phyloP scores from a whole-genome alignment of 2,329 filamentous ascomycete genomes.

The Aspergillus hiratsukae region DNA sequence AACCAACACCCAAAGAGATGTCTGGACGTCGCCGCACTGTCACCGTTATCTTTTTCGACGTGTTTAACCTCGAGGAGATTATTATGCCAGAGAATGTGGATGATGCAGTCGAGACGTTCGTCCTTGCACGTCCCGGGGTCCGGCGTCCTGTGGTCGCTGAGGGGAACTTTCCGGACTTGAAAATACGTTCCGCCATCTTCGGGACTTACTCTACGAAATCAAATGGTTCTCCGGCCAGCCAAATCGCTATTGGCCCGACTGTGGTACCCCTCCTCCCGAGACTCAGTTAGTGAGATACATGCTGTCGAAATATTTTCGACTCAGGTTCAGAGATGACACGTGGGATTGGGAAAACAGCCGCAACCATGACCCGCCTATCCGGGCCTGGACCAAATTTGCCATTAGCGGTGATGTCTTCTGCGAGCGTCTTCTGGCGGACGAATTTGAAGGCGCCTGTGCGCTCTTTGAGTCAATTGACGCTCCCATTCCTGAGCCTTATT shows the following conservation, averaged over 20 bases:
- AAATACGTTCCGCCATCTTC: background rate
- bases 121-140: background rate
- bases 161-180: background rate
- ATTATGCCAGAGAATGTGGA: background rate
- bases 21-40: background rate
- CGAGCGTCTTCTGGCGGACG: background rate
- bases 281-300: slow-evolving; percentile 4
- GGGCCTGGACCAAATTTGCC: background rate
- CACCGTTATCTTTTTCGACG: background rate
- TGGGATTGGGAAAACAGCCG: background rate
- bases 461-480: background rate
- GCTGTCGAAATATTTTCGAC: slow-evolving; percentile 3
- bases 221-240: background rate
- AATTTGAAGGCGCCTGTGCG: background rate
- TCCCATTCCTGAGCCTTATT: background rate
- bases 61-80: background rate
- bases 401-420: background rate
- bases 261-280: background rate
- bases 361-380: background rate
- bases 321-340: background rate
- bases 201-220: background rate
- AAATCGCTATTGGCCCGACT: background rate
- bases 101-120: background rate
- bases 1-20: background rate
- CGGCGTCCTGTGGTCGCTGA: background rate